These are phyloP conservation scores for Cucurbita maxima DNA, from an alignment of 306 rosid species.

Conservation along the genomic window DNA sequence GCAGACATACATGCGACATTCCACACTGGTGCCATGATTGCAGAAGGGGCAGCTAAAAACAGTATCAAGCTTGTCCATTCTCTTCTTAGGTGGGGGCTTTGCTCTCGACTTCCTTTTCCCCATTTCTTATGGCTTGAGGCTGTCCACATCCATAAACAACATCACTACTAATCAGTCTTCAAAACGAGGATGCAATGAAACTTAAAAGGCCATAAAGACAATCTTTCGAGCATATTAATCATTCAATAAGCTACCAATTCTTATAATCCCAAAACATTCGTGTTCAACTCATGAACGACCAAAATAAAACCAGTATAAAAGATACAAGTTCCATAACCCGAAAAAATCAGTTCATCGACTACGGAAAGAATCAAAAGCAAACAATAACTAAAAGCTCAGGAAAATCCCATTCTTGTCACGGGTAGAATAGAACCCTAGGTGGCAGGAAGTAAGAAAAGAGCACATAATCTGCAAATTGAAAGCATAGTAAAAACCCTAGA, in stretches of 20 bases:
- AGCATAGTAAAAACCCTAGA: neutral
- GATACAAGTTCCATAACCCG: neutral
- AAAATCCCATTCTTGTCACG: neutral
- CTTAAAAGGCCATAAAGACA: neutral
- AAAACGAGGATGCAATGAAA: neutral
- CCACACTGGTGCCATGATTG: conserved; percentile 84
- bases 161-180: neutral
- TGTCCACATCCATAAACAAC: neutral
- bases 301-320: neutral
- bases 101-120: conserved; percentile 89
- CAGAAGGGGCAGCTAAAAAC: conserved; percentile 97
- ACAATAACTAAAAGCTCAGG: neutral
- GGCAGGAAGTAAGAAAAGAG: neutral
- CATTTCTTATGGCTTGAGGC: conserved; percentile 21
- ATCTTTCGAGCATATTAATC: neutral
- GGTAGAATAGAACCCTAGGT: neutral
- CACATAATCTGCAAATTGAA: neutral
- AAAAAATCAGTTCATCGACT: neutral
- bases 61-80: conserved; percentile 93
- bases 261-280: neutral
- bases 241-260: neutral
- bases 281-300: neutral
- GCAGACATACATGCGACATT: conserved; percentile 69
- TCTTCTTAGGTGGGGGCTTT: conserved; percentile 88
- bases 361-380: neutral